Conservation (phyloP, 768 basidiomycete species). For the Pleurotus djamor region DNA sequence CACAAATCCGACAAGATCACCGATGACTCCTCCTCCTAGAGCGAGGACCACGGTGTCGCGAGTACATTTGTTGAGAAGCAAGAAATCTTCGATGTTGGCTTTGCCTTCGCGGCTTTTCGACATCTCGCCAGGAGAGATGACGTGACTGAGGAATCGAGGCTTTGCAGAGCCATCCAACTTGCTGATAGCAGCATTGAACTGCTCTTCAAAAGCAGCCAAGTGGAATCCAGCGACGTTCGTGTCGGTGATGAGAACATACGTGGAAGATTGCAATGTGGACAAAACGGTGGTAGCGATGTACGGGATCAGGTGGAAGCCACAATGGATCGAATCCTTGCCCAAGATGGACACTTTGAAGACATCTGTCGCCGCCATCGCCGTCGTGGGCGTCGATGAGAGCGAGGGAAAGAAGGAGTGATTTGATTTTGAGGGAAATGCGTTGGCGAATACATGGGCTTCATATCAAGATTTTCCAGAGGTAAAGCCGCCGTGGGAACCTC, state of each 20-base stretch:
- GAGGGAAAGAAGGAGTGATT: not conserved
- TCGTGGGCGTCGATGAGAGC: not conserved
- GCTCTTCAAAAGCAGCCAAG: slow-evolving; percentile 62
- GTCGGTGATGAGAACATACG: slow-evolving; percentile 93
- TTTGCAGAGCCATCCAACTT: slow-evolving; percentile 21
- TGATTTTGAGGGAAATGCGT: not conserved
- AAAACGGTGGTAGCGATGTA: slow-evolving; percentile 82
- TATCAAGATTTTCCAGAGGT: slow-evolving; percentile 5
- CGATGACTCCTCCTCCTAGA: slow-evolving; percentile 95
- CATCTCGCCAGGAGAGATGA: slow-evolving; percentile 89
- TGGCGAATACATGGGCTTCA: slow-evolving; percentile 3
- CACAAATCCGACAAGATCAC: slow-evolving; percentile 95
- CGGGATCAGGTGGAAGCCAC: slow-evolving; percentile 88
- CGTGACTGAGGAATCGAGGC: slow-evolving; percentile 72
- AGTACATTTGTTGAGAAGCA: slow-evolving; percentile 85
- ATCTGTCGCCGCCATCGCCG: slow-evolving; percentile 46
- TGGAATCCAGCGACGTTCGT: slow-evolving; percentile 84
- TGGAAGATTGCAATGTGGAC: slow-evolving; percentile 67
- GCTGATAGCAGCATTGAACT: slow-evolving; percentile 51
- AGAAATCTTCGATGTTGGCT: slow-evolving; percentile 90
- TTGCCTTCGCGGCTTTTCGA: slow-evolving; percentile 92
- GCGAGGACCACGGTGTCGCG: slow-evolving; percentile 92
- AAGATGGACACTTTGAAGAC: slow-evolving; percentile 82
- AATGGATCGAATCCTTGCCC: slow-evolving; percentile 85
- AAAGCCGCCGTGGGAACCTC: slow-evolving; percentile 6